Evolutionary conservation across 768 basidiomycete species (phyloP).

Genomic region (Termitomyces eurrhizus): DNA sequence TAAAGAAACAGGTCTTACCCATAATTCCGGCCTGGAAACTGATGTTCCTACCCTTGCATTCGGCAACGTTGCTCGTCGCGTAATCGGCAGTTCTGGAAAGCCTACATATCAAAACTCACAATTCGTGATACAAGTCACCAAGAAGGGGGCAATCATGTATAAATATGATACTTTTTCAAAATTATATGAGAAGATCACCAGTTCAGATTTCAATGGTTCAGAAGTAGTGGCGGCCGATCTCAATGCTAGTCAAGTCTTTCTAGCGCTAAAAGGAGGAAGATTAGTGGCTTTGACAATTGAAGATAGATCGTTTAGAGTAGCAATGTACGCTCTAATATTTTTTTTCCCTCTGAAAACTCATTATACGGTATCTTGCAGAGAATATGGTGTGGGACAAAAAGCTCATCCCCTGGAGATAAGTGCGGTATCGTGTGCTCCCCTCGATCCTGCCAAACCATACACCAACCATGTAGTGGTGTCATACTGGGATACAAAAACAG

Average conservation of each 20-base stretch:
- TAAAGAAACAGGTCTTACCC: slow-evolving; percentile 25
- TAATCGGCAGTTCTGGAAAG: slow-evolving; percentile 24
- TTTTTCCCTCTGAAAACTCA: neutral
- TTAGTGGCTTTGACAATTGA: slow-evolving; percentile 50
- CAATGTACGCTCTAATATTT: slow-evolving; percentile 23
- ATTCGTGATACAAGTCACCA: slow-evolving; percentile 73
- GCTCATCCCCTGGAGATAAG: slow-evolving; percentile 51
- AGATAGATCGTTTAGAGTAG: slow-evolving; percentile 28
- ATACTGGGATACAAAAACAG: slow-evolving; percentile 68
- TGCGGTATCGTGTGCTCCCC: slow-evolving; percentile 59
- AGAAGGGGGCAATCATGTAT: slow-evolving; percentile 48
- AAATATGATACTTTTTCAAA: slow-evolving; percentile 46
- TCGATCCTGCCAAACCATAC: slow-evolving; percentile 43
- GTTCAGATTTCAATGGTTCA: slow-evolving; percentile 30
- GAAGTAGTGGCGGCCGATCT: slow-evolving; percentile 67
- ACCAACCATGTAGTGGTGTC: slow-evolving; percentile 55
- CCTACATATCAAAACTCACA: slow-evolving; percentile 40
- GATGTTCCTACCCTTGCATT: slow-evolving; percentile 59
- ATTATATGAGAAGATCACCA: slow-evolving; percentile 35
- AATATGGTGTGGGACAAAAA: slow-evolving; percentile 12
- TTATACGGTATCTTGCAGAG: neutral
- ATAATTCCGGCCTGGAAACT: slow-evolving; percentile 37
- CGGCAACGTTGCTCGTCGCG: slow-evolving; percentile 45
- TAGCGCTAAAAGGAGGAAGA: slow-evolving; percentile 54
- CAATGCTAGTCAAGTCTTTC: slow-evolving; percentile 62